Base-by-base conservation (phyloP, 78 protist species). In the Emiliania huxleyi region DNA sequence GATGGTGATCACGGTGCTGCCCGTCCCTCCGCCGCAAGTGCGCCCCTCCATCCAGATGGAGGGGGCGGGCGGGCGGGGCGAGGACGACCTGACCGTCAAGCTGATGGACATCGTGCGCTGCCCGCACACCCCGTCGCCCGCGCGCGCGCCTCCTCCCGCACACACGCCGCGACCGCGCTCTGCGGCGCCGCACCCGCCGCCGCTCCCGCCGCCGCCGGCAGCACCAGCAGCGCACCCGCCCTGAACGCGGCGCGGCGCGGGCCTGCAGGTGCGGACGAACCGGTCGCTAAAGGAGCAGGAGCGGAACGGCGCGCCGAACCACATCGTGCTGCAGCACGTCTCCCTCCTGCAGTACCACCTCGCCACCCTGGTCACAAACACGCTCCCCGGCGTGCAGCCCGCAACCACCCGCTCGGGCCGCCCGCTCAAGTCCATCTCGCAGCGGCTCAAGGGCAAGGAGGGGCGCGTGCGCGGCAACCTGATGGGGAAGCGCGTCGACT, bases 401-500 rank as follows among this genome's bases (percentile, higher is more conserved):
- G 87, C 97, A 12, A 94, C 90, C 45, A 96, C 95, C n/a, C 95
- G 96, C 87, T 75, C 96, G 18, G 99, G 98, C 19, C 93, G 98
- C 15, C 99, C 99, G 38, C 83, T 99, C 94, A 99, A 99, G 94
- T 81, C 99, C 71, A 96, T 99, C 52, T 43, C 97, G 40, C 98
- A 99, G 93, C 96, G 99, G 33, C 90, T 99, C 84, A 98, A 98
- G 95, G 99, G 99, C 35, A 99, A 99, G 95, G 99, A 97, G 83
- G 99, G 99, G 44, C 95, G 99, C 33, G 94, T 99, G 45, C 96
- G 99, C 25, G 98, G 98, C 46, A 98, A 99, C 94, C 96, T 99
- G 46, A 99, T 99, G 99, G 99, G 99, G 44, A 99, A 99, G 94
- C 99, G 99, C 56, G 99, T 97, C 33, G 99, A 99, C 91, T 99